These are phyloP conservation scores for Tanacetum coccineum DNA, from an alignment of 129 eudicot genomes.

Conservation along the genomic window DNA sequence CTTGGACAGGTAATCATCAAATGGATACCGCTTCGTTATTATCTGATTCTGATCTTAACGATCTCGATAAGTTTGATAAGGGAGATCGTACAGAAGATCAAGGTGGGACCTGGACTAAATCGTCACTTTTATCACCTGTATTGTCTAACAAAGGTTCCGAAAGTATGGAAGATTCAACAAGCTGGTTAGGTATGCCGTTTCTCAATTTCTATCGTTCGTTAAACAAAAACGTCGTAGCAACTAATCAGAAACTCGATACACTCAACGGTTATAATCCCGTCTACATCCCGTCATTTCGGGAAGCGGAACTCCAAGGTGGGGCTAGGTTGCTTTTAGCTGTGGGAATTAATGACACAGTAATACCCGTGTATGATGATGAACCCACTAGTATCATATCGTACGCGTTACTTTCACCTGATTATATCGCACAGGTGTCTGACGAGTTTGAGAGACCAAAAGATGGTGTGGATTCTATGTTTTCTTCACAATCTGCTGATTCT, in stretches of 20 bases:
- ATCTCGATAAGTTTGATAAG: constrained; percentile 37
- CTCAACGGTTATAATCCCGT: constrained; percentile 66
- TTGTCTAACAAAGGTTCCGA: constrained; percentile 56
- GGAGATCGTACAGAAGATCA: constrained; percentile 44
- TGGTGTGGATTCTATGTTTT: constrained; percentile 29
- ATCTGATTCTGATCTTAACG: constrained; percentile 37
- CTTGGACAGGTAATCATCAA: constrained; percentile 80
- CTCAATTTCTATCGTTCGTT: constrained; percentile 64
- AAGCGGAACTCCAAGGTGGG: constrained; percentile 70
- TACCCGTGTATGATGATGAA: constrained; percentile 94
- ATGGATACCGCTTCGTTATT: constrained; percentile 21
- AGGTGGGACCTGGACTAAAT: constrained; percentile 13
- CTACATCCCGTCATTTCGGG: constrained; percentile 71
- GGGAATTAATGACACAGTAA: constrained; percentile 64
- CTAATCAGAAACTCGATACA: constrained; percentile 57
- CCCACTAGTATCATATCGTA: constrained; percentile 92
- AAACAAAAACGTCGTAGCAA: constrained; percentile 52
- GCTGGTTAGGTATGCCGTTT: constrained; percentile 82
- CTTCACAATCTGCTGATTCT: constrained; percentile 45
- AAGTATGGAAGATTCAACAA: constrained; percentile 50
- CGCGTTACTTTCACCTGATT: constrained; percentile 63
- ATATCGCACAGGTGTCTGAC: constrained; percentile 56
- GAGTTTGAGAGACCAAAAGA: constrained; percentile 62
- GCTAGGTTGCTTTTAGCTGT: constrained; percentile 65
- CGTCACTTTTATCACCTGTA: constrained; percentile 40